Percentiles rank a stretch among this genome's conserved stretches.
phyloP scores from a whole-genome alignment of 176 grass and related monocot genomes.

The Tillandsia leiboldiana region DNA sequence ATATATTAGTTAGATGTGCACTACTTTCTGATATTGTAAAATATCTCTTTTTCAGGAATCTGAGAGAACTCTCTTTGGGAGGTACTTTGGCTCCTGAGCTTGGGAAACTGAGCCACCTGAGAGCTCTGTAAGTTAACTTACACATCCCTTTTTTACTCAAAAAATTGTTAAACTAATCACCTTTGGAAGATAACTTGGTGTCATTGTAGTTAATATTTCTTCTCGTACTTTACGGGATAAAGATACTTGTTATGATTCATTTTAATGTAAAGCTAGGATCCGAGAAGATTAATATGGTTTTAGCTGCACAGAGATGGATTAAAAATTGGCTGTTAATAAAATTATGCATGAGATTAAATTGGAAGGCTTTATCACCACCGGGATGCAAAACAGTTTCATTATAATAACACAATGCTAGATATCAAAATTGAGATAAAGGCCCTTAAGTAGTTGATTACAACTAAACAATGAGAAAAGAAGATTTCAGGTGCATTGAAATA shows the following conservation, averaged over 20 bases:
- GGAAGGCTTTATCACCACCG: neutral
- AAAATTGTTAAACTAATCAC: no score
- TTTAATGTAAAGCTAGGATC: neutral
- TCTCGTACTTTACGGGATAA: neutral
- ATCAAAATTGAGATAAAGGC: neutral
- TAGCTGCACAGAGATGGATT: neutral
- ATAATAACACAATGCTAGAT: neutral
- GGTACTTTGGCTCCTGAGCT: constrained; percentile 75
- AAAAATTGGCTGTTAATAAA: neutral
- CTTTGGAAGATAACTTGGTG: neutral
- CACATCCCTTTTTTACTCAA: no score
- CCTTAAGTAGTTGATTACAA: neutral
- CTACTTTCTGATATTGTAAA: constrained; percentile 8
- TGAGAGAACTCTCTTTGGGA: constrained; percentile 61
- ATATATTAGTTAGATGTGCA: neutral
- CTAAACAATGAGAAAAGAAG: neutral
- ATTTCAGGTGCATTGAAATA: neutral
- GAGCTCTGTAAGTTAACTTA: constrained; percentile 66
- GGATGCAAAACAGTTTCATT: neutral
- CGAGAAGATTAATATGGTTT: neutral
- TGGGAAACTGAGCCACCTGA: constrained; percentile 56
- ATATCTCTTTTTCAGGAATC: constrained; percentile 45
- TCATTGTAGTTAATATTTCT: neutral
- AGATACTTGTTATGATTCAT: no score
- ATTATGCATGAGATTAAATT: neutral